Evolutionary conservation across 352 stramenopile species (phyloP).

Genomic region (Globisporangium irregulare): DNA sequence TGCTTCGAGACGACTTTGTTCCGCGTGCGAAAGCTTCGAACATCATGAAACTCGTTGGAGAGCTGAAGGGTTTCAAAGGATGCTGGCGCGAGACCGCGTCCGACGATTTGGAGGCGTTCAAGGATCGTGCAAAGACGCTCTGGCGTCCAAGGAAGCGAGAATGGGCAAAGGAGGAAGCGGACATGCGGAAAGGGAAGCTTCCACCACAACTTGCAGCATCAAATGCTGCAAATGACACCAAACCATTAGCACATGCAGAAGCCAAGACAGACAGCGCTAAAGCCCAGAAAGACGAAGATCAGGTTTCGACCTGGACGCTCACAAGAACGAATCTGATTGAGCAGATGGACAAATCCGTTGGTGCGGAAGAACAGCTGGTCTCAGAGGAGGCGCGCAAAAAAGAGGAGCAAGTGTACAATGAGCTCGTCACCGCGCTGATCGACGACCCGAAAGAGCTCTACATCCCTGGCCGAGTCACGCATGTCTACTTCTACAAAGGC

Average conservation of each 20-base stretch:
- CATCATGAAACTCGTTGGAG: slow-evolving; percentile 68
- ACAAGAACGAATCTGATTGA: slow-evolving; percentile 78
- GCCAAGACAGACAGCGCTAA: slow-evolving; percentile 8
- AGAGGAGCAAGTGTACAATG: slow-evolving; percentile 56
- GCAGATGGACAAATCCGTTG: slow-evolving; percentile 56
- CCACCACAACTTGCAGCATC: slow-evolving; percentile 9
- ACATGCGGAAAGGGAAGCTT: slow-evolving; percentile 48
- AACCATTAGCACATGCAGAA: neutral
- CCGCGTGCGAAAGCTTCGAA: slow-evolving; percentile 82
- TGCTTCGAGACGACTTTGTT: slow-evolving; percentile 84
- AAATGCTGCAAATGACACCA: neutral
- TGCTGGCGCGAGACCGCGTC: slow-evolving; percentile 77
- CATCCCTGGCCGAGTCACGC: slow-evolving; percentile 70
- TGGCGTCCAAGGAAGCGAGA: slow-evolving; percentile 81
- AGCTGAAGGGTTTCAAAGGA: slow-evolving; percentile 80
- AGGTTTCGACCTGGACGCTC: slow-evolving; percentile 63
- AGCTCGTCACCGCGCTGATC: slow-evolving; percentile 46
- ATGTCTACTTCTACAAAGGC: slow-evolving; percentile 78
- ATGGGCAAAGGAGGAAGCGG: slow-evolving; percentile 68
- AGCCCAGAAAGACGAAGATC: slow-evolving; percentile 32
- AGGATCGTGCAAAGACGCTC: slow-evolving; percentile 76
- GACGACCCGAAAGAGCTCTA: slow-evolving; percentile 77
- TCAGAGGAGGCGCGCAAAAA: slow-evolving; percentile 29
- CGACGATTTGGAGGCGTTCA: slow-evolving; percentile 79
- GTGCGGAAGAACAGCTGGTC: slow-evolving; percentile 26